Conservation (phyloP, 1,284 basidiomycete genomes). For the Sanguinoderma infundibulare region DNA sequence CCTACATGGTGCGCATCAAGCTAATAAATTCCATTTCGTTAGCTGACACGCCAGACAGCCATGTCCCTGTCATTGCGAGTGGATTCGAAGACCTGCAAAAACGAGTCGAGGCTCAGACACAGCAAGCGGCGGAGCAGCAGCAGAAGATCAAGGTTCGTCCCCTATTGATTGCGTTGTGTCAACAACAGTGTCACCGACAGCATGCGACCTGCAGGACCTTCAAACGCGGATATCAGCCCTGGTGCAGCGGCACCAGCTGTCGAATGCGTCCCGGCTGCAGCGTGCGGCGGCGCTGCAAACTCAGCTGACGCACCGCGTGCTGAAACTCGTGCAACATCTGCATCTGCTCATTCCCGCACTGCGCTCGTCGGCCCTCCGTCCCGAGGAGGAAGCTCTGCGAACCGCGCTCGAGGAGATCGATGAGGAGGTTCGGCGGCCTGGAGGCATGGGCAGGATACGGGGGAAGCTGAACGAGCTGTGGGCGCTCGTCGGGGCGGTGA, state of each 20-base stretch:
- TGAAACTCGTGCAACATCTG: conserved; percentile 75
- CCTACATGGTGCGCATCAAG: conserved; percentile 63
- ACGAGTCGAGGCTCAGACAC: conserved; percentile 80
- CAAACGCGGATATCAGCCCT: conserved; percentile 68
- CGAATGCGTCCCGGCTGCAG: conserved; percentile 72
- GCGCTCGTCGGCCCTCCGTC: conserved; percentile 78
- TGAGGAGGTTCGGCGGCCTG: conserved; percentile 65
- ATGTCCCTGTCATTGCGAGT: conserved; percentile 82
- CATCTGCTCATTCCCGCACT: conserved; percentile 82
- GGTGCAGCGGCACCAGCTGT: conserved; percentile 68
- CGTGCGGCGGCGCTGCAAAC: conserved; percentile 71
- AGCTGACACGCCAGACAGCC: conserved; percentile 44
- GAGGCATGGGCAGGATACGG: conserved; percentile 66
- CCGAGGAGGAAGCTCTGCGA: conserved; percentile 80
- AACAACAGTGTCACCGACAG: too few species aligned
- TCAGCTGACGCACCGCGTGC: conserved; percentile 76
- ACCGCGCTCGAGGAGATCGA: conserved; percentile 76
- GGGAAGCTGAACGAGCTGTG: conserved; percentile 84
- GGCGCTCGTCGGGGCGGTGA: conserved; percentile 83
- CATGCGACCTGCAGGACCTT: conserved; percentile 58
- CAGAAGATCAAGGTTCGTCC: conserved; percentile 64
- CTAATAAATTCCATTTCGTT: background rate
- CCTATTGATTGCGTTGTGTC: background rate
- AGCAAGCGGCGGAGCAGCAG: conserved; percentile 72
- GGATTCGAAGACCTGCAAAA: conserved; percentile 85